Conservation (phyloP, 495 filamentous ascomycete species). For the Penicillium subrubescens region DNA sequence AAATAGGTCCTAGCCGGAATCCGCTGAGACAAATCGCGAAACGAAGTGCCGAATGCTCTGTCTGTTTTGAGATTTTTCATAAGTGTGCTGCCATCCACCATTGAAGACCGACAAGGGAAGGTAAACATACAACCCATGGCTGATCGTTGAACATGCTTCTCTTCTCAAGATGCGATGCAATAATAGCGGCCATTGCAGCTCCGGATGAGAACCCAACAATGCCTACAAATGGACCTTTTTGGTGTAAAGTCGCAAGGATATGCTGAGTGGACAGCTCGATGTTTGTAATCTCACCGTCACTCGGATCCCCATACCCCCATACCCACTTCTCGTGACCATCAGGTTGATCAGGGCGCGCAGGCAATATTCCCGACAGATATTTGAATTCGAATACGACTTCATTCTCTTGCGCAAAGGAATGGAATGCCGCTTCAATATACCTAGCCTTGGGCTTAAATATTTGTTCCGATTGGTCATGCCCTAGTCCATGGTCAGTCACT, state of each 20-base stretch:
- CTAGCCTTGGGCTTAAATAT: background rate
- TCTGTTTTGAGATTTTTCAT: background rate
- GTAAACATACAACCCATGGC: background rate
- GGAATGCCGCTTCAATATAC: background rate
- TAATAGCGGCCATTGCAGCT: slow-evolving; percentile 8
- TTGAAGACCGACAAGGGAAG: background rate
- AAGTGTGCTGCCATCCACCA: background rate
- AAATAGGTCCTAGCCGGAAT: background rate
- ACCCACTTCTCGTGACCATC: background rate
- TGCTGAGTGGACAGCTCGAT: background rate
- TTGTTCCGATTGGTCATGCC: background rate
- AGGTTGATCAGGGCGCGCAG: background rate
- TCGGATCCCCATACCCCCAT: background rate
- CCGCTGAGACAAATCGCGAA: background rate
- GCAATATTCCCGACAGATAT: background rate
- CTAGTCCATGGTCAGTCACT: background rate
- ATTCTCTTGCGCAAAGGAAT: background rate
- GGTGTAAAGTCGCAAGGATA: slow-evolving; percentile 3
- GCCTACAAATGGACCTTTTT: slow-evolving; percentile 9
- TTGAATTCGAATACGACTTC: background rate
- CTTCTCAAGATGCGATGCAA: slow-evolving; percentile 7
- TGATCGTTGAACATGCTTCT: background rate
- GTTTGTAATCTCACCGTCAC: background rate
- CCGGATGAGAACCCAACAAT: slow-evolving; percentile 13
- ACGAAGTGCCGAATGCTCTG: background rate